phyloP scores from a whole-genome alignment of 495 filamentous ascomycete species.

The Hypoxylon lienhwacheense region DNA sequence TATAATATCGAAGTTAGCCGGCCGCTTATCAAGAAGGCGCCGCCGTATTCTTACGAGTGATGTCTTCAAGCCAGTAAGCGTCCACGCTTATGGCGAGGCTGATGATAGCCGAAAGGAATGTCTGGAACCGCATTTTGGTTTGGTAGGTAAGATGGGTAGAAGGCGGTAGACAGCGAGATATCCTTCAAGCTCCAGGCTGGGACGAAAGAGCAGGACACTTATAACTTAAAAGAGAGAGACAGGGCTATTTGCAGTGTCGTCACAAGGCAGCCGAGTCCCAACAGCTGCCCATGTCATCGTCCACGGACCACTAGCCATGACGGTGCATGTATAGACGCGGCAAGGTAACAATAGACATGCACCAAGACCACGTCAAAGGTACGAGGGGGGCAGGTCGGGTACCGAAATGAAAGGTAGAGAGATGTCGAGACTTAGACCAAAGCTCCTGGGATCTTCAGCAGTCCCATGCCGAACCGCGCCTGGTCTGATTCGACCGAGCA shows the following conservation, averaged over 20 bases:
- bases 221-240: conserved; percentile 22
- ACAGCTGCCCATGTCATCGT: conserved; percentile 32
- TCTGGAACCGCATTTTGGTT: conserved; percentile 46
- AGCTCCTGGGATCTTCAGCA: conserved; percentile 8
- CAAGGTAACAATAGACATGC: conserved; percentile 34
- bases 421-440: conserved; percentile 12
- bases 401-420: conserved; percentile 12
- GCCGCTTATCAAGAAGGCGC: not conserved
- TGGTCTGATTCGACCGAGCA: conserved; percentile 24
- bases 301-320: conserved; percentile 1
- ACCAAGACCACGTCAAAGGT: conserved; percentile 15
- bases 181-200: conserved; percentile 8
- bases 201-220: conserved; percentile 28
- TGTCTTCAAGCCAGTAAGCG: conserved; percentile 50
- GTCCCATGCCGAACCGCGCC: conserved; percentile 17
- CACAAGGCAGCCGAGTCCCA: conserved; percentile 20
- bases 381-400: conserved; percentile 5
- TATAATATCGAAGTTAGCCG: conserved; percentile 22
- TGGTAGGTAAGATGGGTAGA: conserved; percentile 24
- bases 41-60: conserved; percentile 40
- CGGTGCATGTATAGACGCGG: conserved; percentile 7
- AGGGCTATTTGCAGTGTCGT: conserved; percentile 23
- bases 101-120: conserved; percentile 44
- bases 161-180: conserved; percentile 19
- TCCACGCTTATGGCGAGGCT: conserved; percentile 42